Evolutionary conservation across 2,329 filamentous ascomycete species (phyloP).

Genomic region (Diaporthe citri): DNA sequence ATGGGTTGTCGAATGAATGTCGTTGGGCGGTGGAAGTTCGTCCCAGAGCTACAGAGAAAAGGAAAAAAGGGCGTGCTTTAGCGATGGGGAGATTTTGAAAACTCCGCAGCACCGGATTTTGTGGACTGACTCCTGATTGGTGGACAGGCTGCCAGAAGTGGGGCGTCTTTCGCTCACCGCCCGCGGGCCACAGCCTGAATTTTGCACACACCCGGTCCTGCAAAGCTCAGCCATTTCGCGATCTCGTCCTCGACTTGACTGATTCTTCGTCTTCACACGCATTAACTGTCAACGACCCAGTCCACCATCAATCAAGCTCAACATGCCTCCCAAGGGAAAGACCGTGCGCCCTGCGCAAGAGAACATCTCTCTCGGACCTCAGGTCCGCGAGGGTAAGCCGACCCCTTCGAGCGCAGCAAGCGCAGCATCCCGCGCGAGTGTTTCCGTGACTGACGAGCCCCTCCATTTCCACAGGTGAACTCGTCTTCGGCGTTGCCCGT

Average conservation of each 20-base stretch:
- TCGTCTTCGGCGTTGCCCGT: slow-evolving; percentile 97
- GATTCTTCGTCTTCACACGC: slow-evolving; percentile 32
- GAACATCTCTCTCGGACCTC: slow-evolving; percentile 98
- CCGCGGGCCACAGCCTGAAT: slow-evolving; percentile 37
- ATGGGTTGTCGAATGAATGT: slow-evolving; percentile 44
- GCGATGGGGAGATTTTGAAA: slow-evolving; percentile 41
- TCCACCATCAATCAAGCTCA: slow-evolving; percentile 55
- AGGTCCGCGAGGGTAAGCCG: slow-evolving; percentile 90
- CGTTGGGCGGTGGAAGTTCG: slow-evolving; percentile 39
- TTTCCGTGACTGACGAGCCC: slow-evolving; percentile 41
- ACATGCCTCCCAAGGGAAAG: slow-evolving; percentile 92
- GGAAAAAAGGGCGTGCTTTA: neutral
- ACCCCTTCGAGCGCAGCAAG: slow-evolving; percentile 26
- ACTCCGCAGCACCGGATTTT: slow-evolving; percentile 33
- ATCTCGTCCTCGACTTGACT: slow-evolving; percentile 5
- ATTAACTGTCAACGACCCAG: slow-evolving; percentile 42
- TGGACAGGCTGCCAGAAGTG: neutral
- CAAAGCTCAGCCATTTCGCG: slow-evolving; percentile 25
- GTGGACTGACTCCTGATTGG: slow-evolving; percentile 35
- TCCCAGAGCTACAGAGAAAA: slow-evolving; percentile 20
- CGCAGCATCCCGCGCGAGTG: neutral
- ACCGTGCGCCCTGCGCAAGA: slow-evolving; percentile 86
- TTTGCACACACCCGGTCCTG: slow-evolving; percentile 23
- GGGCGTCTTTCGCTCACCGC: slow-evolving; percentile 42
- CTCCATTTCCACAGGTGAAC: slow-evolving; percentile 75